phyloP scores from a whole-genome alignment of 1,284 basidiomycete genomes.

The Heterobasidion annosum region DNA sequence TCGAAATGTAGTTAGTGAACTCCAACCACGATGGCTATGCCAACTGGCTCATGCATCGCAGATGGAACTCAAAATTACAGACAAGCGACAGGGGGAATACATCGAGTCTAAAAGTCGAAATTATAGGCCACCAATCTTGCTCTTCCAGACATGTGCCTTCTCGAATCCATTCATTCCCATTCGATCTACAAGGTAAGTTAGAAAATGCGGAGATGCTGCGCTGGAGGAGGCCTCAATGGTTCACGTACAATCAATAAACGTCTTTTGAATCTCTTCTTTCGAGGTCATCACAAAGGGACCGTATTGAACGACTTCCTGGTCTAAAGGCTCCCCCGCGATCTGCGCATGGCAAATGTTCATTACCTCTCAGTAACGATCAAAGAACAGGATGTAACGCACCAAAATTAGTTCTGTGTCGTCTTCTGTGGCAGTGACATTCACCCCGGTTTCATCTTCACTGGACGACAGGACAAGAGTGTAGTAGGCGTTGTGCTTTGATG shows the following conservation, averaged over 20 bases:
- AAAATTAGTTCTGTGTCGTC: constrained; percentile 66
- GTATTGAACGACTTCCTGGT: constrained; percentile 84
- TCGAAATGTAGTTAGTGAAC: background rate
- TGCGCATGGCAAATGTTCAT: constrained; percentile 20
- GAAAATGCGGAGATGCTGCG: constrained; percentile 1
- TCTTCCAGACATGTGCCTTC: constrained; percentile 82
- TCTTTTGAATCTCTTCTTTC: constrained; percentile 73
- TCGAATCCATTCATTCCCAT: constrained; percentile 83
- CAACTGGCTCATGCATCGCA: background rate
- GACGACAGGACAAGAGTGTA: constrained; percentile 76
- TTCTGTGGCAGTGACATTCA: constrained; percentile 44
- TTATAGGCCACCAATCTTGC: constrained; percentile 53
- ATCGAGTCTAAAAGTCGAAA: background rate
- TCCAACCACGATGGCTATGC: background rate
- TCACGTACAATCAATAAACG: constrained; percentile 69
- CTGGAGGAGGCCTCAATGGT: too few relatives aligned
- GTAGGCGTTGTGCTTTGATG: constrained; percentile 44
- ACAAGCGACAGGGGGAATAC: background rate
- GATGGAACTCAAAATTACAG: background rate
- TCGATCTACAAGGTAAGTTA: constrained; percentile 40
- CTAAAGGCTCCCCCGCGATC: constrained; percentile 83
- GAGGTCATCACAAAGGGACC: constrained; percentile 86
- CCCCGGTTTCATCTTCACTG: constrained; percentile 47
- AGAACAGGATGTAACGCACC: constrained; percentile 26
- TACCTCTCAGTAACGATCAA: constrained; percentile 1